Base-by-base conservation (phyloP, 352 stramenopile genomes). In the Phytophthora gonapodyides region DNA sequence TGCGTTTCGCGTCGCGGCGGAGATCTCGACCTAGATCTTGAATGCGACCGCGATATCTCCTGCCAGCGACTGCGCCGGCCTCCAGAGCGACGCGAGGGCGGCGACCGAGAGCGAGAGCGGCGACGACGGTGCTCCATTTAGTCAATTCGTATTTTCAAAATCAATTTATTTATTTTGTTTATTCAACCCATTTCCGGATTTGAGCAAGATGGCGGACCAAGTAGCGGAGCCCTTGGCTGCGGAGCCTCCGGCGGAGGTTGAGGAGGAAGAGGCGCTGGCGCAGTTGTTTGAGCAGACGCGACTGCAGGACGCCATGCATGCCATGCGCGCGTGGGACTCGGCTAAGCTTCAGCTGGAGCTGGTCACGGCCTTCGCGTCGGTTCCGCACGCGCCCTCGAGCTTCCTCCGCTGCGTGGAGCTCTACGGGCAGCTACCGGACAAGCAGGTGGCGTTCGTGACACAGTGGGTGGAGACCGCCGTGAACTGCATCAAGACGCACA, bases 391-490 rank as follows among this genome's bases (percentile, higher is more conserved):
- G 8, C 69, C 77, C 4, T 77, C 75, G 7, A 54, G 24, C 41
- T 78, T 87, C 59, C 61, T 87, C 31, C 63, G 68, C 27, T 81
- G 75, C 35, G 16, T 84, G 15, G 12, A 71, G 13, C 45, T 73
- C 12, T 80, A 72, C 41, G 47, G 49, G 0, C 44, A 67, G 10
- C 46, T 76, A 9, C 64, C 62, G 30, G 52, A 54, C 27, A 74
- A 72, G 49, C 35, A 77, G 6, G 16, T 78, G 11, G 15, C 11
- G 27, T 52, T 51, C 11, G 35, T 67, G 7, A 50, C 34, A 3
- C 58, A 57, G 12, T 76, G 68, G 68, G 57, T 71, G 13, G 64
- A 73, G 36, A 24, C 37, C 3, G 64, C 68, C 38, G 55, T 76
- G 15, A 35, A 34, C 9, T 66, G 54, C 40, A 67, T 73, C 12